Evolutionary conservation across 2,329 filamentous ascomycete species (phyloP).

Genomic region (Botryotinia narcissicola): DNA sequence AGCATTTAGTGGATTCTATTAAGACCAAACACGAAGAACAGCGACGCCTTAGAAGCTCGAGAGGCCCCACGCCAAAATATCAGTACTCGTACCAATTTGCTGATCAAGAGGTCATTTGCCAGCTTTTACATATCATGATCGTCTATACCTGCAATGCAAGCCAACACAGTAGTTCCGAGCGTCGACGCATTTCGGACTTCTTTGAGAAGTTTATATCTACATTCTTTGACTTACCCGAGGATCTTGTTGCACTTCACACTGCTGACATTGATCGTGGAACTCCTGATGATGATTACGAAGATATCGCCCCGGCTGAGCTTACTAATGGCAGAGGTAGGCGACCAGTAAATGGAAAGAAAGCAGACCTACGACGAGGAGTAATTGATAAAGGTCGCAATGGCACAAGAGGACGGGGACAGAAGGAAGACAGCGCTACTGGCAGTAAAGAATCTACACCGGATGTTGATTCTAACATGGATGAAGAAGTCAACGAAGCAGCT

Average conservation of each 20-base stretch:
- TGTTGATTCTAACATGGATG: conserved; percentile 71
- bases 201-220: conserved; percentile 72
- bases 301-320: conserved; percentile 65
- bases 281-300: conserved; percentile 69
- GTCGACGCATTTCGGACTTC: conserved; percentile 71
- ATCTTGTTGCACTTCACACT: conserved; percentile 64
- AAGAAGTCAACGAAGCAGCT: conserved; percentile 64
- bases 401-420: conserved; percentile 66
- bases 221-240: conserved; percentile 74
- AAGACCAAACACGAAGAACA: conserved; percentile 92
- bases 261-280: conserved; percentile 67
- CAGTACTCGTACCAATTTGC: conserved; percentile 76
- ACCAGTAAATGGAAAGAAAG: conserved; percentile 64
- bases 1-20: conserved; percentile 86
- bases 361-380: conserved; percentile 79
- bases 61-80: conserved; percentile 59
- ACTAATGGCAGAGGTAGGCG: conserved; percentile 67
- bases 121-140: conserved; percentile 61
- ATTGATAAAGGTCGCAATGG: conserved; percentile 75
- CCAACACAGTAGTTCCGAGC: conserved; percentile 69
- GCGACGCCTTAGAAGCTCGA: conserved; percentile 66
- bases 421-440: conserved; percentile 75
- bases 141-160: conserved; percentile 66
- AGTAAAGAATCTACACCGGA: conserved; percentile 92
- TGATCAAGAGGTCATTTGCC: conserved; percentile 65